Evolutionary conservation across 805 yeast genomes (phyloP).

Genomic region (Lipomyces sp.): DNA sequence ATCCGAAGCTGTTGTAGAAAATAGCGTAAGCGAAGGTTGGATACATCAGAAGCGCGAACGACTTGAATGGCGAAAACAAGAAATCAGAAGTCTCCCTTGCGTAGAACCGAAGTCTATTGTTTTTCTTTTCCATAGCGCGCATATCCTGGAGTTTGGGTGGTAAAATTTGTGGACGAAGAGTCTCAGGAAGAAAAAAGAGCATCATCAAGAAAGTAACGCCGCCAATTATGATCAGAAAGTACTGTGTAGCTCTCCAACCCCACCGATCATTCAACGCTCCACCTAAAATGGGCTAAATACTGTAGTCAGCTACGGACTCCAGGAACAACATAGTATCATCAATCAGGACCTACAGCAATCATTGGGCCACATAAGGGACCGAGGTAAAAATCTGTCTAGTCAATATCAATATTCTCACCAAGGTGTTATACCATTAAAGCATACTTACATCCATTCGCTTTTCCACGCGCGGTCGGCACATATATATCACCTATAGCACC

Average conservation of each 20-base stretch:
- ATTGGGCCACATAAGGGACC: conserved; percentile 85
- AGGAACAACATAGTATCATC: not conserved
- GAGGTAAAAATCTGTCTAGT: conserved; percentile 57
- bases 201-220: conserved; percentile 58
- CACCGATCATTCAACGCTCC: conserved; percentile 71
- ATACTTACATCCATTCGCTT: conserved; percentile 64
- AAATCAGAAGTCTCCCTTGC: conserved; percentile 50
- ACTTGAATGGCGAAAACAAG: conserved; percentile 60
- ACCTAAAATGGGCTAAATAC: conserved; percentile 67
- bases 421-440: not conserved
- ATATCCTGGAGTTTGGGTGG: conserved; percentile 35
- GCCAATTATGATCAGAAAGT: conserved; percentile 75
- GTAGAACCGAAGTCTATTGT: conserved; percentile 5
- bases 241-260: conserved; percentile 91
- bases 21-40: conserved; percentile 78
- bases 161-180: conserved; percentile 58
- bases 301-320: not conserved
- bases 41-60: conserved; percentile 63
- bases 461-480: conserved; percentile 69
- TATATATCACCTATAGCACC: conserved; percentile 82
- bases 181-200: conserved; percentile 73
- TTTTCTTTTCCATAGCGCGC: conserved; percentile 18
- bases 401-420: not conserved
- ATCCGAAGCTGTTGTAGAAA: conserved; percentile 69
- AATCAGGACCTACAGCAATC: conserved; percentile 48